Percentiles rank a stretch among this genome's conserved stretches.
phyloP scores from a whole-genome alignment of 2,329 filamentous ascomycete species.

The Colletotrichum sp. region DNA sequence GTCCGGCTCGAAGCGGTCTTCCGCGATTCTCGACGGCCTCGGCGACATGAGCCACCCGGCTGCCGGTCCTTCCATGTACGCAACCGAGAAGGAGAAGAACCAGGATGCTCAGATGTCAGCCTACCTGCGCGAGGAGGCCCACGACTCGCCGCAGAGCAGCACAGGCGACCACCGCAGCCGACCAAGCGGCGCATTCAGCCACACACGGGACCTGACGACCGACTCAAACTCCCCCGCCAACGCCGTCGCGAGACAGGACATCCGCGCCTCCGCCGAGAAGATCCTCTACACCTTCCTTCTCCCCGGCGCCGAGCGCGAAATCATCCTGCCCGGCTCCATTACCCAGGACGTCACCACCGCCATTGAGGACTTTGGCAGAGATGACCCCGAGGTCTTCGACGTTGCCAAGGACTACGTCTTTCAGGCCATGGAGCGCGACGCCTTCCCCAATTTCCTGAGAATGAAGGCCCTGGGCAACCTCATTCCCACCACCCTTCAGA shows the following conservation, averaged over 20 bases:
- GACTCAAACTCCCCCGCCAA: conserved; percentile 85
- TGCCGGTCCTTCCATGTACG: conserved; percentile 66
- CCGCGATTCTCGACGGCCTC: conserved; percentile 75
- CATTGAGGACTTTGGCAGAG: conserved; percentile 89
- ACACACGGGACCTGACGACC: conserved; percentile 65
- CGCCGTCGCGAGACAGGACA: conserved; percentile 85
- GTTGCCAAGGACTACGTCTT: conserved; percentile 99
- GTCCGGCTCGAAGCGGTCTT: conserved; percentile 82
- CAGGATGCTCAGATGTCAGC: conserved; percentile 91
- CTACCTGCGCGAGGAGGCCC: conserved; percentile 75
- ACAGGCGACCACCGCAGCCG: conserved; percentile 44
- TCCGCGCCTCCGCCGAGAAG: conserved; percentile 93
- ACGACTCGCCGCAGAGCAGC: conserved; percentile 59
- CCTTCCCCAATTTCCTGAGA: conserved; percentile 95
- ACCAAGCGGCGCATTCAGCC: conserved; percentile 64
- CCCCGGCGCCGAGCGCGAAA: conserved; percentile 94
- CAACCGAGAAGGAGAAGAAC: conserved; percentile 74
- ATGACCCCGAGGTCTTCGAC: conserved; percentile 97
- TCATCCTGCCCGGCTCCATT: conserved; percentile 88
- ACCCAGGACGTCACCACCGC: conserved; percentile 83
- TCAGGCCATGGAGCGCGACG: conserved; percentile 98
- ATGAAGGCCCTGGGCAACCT: conserved; percentile 96
- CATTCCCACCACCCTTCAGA: conserved; percentile 86
- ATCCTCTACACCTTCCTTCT: conserved; percentile 98
- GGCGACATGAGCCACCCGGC: conserved; percentile 69